Evolutionary conservation across 1,139 yeast species (phyloP).

Genomic region (Yamadazyma epiphylla): DNA sequence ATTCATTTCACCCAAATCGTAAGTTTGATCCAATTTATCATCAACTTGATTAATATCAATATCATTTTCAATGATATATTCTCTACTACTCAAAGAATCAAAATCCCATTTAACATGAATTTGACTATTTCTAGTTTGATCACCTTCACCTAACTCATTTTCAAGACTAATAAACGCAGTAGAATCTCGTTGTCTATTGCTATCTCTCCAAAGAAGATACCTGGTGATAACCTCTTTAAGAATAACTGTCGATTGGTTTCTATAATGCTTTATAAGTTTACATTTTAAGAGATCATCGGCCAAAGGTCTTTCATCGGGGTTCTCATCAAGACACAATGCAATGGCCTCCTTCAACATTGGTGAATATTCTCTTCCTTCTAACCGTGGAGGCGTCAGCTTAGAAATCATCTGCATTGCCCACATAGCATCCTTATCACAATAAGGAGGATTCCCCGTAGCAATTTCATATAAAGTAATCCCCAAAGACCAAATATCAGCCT

Average conservation of each 20-base stretch:
- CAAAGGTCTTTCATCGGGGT: conserved; percentile 79
- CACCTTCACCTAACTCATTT: conserved; percentile 19
- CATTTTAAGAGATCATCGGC: conserved; percentile 83
- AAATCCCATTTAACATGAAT: conserved; percentile 87
- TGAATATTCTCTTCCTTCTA: conserved; percentile 87
- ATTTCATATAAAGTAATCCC: conserved; percentile 94
- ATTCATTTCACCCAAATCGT: conserved; percentile 29
- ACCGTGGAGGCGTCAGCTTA: conserved; percentile 87
- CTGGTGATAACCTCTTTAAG: conserved; percentile 77
- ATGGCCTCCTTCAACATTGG: conserved; percentile 77
- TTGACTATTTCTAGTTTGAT: conserved; percentile 20
- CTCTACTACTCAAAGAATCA: conserved; percentile 70
- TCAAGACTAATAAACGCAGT: conserved; percentile 32
- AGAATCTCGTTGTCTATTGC: conserved; percentile 48
- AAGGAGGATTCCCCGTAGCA: conserved; percentile 97
- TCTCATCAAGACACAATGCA: conserved; percentile 90
- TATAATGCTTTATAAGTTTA: conserved; percentile 63
- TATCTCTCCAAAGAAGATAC: conserved; percentile 77
- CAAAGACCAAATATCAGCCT: conserved; percentile 90
- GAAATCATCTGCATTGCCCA: conserved; percentile 94
- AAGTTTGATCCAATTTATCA: conserved; percentile 33
- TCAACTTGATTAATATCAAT: conserved; percentile 49
- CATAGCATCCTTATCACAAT: conserved; percentile 90
- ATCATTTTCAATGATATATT: conserved; percentile 67
- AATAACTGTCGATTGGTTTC: conserved; percentile 53